Conservation (phyloP, 352 stramenopile species). For the Phytophthora colocasiae region DNA sequence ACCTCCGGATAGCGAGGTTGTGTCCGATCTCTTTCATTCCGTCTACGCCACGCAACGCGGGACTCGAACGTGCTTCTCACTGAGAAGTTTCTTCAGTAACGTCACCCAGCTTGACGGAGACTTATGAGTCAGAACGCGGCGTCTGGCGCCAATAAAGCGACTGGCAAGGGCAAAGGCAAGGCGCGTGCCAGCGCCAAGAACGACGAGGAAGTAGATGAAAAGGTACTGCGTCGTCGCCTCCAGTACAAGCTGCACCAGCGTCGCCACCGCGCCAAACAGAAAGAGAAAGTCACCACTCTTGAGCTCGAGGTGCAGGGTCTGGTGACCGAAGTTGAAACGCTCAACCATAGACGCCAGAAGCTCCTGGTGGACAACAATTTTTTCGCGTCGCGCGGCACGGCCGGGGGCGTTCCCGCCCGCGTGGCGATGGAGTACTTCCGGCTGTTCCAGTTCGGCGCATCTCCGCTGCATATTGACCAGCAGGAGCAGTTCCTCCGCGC, state of each 20-base stretch:
- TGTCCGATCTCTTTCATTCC: slow-evolving; percentile 6
- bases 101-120: background rate
- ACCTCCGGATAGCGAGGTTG: too few species aligned
- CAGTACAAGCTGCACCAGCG: slow-evolving; percentile 75
- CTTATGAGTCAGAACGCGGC: slow-evolving; percentile 31
- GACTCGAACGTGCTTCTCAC: too few species aligned
- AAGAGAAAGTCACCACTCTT: slow-evolving; percentile 46
- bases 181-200: slow-evolving; percentile 6
- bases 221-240: slow-evolving; percentile 45
- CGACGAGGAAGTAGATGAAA: slow-evolving; percentile 39
- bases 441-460: slow-evolving; percentile 56
- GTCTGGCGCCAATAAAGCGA: slow-evolving; percentile 1
- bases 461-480: slow-evolving; percentile 23
- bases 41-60: slow-evolving; percentile 1
- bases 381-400: slow-evolving; percentile 41
- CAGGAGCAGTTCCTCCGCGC: slow-evolving; percentile 66
- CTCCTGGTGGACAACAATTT: slow-evolving; percentile 44
- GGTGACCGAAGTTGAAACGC: slow-evolving; percentile 37
- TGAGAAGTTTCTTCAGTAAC: background rate
- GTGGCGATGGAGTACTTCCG: slow-evolving; percentile 64
- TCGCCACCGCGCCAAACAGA: slow-evolving; percentile 66
- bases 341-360: slow-evolving; percentile 38
- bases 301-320: slow-evolving; percentile 53
- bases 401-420: slow-evolving; percentile 36
- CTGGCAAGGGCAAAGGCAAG: slow-evolving; percentile 1